phyloP scores from a whole-genome alignment of 495 filamentous ascomycete genomes.

The Talaromyces liani region DNA sequence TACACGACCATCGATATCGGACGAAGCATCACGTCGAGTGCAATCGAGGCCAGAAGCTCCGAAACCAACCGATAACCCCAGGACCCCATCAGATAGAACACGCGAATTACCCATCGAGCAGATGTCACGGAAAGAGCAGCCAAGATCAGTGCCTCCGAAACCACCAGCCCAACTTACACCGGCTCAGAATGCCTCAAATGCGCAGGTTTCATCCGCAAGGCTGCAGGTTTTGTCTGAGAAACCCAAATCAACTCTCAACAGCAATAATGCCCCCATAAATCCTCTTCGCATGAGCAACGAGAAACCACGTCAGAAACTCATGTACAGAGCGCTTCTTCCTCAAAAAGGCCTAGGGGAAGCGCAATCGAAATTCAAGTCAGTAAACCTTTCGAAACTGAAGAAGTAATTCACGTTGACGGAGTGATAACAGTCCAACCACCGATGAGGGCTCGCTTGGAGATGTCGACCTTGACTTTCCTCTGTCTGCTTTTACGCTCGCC shows the following conservation, averaged over 20 bases:
- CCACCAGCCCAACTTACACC: background rate
- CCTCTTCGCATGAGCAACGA: constrained; percentile 26
- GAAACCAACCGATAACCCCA: background rate
- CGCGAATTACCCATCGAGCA: background rate
- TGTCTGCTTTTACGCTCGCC: constrained; percentile 25
- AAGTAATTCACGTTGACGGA: constrained; percentile 9
- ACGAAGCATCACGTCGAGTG: background rate
- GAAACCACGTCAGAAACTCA: constrained; percentile 39
- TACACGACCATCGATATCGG: background rate
- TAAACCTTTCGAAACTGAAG: constrained; percentile 16
- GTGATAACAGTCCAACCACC: background rate
- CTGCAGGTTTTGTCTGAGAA: constrained; percentile 3
- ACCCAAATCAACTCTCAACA: background rate
- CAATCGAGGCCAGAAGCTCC: background rate
- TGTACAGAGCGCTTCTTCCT: constrained; percentile 37
- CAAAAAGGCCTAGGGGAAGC: constrained; percentile 1
- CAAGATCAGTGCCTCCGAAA: background rate
- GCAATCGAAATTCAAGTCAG: constrained; percentile 23
- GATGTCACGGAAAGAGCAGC: background rate
- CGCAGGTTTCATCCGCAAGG: background rate
- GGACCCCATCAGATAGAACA: background rate
- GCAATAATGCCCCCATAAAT: constrained; percentile 8
- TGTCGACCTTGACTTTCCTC: constrained; percentile 18
- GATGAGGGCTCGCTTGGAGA: background rate
- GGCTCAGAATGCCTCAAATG: background rate